Base-by-base conservation (phyloP, 1,284 basidiomycete genomes). In the Fomitopsis schrenkii region DNA sequence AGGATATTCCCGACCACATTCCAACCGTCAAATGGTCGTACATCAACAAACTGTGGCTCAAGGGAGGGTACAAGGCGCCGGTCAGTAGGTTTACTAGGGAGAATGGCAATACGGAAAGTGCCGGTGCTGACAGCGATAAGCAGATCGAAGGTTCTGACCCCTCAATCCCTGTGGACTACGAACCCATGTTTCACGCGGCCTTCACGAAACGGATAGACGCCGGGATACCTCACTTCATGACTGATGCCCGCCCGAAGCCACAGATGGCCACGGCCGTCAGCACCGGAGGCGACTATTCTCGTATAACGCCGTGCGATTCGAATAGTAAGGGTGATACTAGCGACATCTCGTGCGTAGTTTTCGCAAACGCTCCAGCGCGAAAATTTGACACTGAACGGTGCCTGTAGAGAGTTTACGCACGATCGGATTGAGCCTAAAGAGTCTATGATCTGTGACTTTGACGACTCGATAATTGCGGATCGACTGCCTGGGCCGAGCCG, bases 11-110 rank as follows among this genome's bases (percentile, higher is more conserved):
- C 1, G 69, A 79, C 22, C 74, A 82, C 55, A 85, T 90, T 17
- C 85, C 85, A 4, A 86, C 83, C 12, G 77, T 90, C 22, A 81
- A 67, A 19, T 90, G 88, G 88, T 67, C 66, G 10, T 90, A 88
- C 88, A 74, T 87, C 14, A 64, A 78, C 15, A 64, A 68, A 4
- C 67, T 63, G 14, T 36, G 63, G 4, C 45, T 52, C 35, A 58
- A 48, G 48, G 54, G 59, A 28, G 57, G 30, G 28, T 38, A 55
- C 46, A 59, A 60, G 9, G 48, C 42, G n/a, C 62, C 33, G n/a
- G 45, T 9, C 30, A 10, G 17, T 40, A 55, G 15, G 52, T 52
- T 19, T 14, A 53, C 55, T 28, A 17, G 19, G 26, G 19, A 56
- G 57, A 42, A 26, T n/a, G 26, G 10, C 33, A 44, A 17, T 30